Conservation (phyloP, 352 stramenopile species). For the Phytophthora tentaculata region DNA sequence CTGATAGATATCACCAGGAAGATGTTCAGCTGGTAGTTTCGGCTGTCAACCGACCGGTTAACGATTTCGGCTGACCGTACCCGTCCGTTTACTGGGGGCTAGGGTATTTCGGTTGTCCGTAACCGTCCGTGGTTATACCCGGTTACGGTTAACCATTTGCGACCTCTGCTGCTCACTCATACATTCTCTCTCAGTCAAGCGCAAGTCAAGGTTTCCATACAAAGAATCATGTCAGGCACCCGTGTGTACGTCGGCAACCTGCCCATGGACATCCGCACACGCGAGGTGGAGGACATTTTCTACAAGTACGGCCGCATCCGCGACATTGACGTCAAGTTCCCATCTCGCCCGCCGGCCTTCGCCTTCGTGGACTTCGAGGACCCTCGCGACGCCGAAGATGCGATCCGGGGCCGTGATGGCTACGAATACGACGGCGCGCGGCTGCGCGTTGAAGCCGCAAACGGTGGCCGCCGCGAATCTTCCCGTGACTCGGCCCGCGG, state of each 20-base stretch:
- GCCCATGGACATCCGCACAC: constrained; percentile 74
- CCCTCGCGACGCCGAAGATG: constrained; percentile 68
- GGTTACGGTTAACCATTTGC: too few relatives aligned
- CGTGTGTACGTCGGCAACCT: constrained; percentile 80
- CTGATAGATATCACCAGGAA: too few relatives aligned
- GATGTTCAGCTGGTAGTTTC: too few relatives aligned
- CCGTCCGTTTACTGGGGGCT: too few relatives aligned
- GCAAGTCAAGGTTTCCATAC: neutral
- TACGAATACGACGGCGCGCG: constrained; percentile 69
- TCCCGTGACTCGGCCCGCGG: constrained; percentile 19
- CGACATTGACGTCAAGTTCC: constrained; percentile 76
- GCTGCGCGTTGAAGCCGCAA: constrained; percentile 64
- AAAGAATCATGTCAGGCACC: constrained; percentile 39
- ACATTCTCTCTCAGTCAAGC: constrained; percentile 37
- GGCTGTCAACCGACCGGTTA: too few relatives aligned
- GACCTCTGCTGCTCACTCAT: too few relatives aligned
- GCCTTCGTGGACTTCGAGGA: constrained; percentile 83
- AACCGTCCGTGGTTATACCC: too few relatives aligned
- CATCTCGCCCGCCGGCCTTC: constrained; percentile 61
- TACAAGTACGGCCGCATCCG: constrained; percentile 73
- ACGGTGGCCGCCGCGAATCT: constrained; percentile 39
- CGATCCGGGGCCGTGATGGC: constrained; percentile 54
- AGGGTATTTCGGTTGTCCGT: too few relatives aligned
- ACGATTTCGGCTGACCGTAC: too few relatives aligned
- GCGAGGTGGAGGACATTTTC: constrained; percentile 80